Percentiles rank a stretch among this genome's conserved stretches.
Evolutionary conservation across 2,329 filamentous ascomycete species (phyloP).

Genomic region (Cordyceps militaris): DNA sequence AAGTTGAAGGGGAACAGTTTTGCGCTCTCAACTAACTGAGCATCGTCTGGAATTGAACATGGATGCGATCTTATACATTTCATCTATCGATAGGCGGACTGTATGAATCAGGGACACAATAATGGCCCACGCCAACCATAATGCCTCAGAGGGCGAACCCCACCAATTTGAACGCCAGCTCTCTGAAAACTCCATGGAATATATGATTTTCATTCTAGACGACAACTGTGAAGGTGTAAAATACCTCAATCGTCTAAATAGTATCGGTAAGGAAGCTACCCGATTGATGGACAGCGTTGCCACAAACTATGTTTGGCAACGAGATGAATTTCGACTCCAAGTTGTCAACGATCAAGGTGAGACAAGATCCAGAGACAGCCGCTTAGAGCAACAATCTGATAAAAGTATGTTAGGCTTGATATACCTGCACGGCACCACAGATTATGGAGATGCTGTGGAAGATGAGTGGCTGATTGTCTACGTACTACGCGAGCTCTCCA

Average conservation of each 20-base stretch:
- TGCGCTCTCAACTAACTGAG: background rate
- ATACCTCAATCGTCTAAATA: slow-evolving; percentile 59
- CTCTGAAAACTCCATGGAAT: slow-evolving; percentile 76
- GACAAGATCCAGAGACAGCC: slow-evolving; percentile 14
- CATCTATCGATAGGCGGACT: background rate
- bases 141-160: background rate
- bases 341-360: slow-evolving; percentile 52
- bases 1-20: background rate
- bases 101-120: background rate
- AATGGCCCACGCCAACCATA: background rate
- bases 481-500: slow-evolving; percentile 74
- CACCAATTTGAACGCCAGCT: slow-evolving; percentile 28
- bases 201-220: slow-evolving; percentile 65
- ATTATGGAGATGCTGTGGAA: slow-evolving; percentile 90
- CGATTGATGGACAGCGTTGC: slow-evolving; percentile 57
- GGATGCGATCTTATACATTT: background rate
- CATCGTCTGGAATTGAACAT: background rate
- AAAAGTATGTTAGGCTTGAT: slow-evolving; percentile 34
- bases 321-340: slow-evolving; percentile 69
- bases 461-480: slow-evolving; percentile 98
- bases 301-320: slow-evolving; percentile 93
- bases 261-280: slow-evolving; percentile 61
- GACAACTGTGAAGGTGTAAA: slow-evolving; percentile 45
- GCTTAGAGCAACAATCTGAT: background rate
- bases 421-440: slow-evolving; percentile 70